Percentiles rank a stretch among this genome's conserved stretches.
Evolutionary conservation across 805 yeast species (phyloP).

Genomic region (Spathaspora passalidarum): DNA sequence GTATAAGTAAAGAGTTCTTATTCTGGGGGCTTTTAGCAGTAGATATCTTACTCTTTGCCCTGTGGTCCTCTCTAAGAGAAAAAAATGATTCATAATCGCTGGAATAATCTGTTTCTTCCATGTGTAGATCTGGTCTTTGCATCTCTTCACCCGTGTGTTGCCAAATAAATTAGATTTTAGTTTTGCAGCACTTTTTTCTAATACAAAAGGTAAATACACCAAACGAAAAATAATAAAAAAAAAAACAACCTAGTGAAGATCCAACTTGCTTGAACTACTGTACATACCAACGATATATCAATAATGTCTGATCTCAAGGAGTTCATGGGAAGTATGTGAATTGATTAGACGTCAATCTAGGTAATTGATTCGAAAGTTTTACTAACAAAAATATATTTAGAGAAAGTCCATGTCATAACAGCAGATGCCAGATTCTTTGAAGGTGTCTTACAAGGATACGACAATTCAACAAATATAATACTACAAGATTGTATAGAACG

Average conservation of each 20-base stretch:
- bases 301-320: slow-evolving; percentile 31
- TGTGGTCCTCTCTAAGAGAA: slow-evolving; percentile 4
- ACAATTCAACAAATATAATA: slow-evolving; percentile 60
- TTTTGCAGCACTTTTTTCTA: background rate
- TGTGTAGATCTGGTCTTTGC: background rate
- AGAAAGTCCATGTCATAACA: slow-evolving; percentile 38
- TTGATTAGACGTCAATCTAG: background rate
- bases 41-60: slow-evolving; percentile 2
- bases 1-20: slow-evolving; percentile 9
- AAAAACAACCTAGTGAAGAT: background rate
- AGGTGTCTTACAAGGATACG: slow-evolving; percentile 54
- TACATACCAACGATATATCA: background rate
- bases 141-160: background rate
- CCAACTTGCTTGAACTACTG: background rate
- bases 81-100: slow-evolving; percentile 16
- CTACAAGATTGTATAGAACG: slow-evolving; percentile 52
- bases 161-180: background rate
- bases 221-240: background rate
- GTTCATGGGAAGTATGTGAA: slow-evolving; percentile 32
- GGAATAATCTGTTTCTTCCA: slow-evolving; percentile 19
- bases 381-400: slow-evolving; percentile 26
- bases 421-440: slow-evolving; percentile 43
- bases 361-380: background rate
- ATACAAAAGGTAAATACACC: background rate
- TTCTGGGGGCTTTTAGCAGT: background rate